Conservation (phyloP, 2,329 filamentous ascomycete species). For the Pseudocercospora fijiensis region DNA sequence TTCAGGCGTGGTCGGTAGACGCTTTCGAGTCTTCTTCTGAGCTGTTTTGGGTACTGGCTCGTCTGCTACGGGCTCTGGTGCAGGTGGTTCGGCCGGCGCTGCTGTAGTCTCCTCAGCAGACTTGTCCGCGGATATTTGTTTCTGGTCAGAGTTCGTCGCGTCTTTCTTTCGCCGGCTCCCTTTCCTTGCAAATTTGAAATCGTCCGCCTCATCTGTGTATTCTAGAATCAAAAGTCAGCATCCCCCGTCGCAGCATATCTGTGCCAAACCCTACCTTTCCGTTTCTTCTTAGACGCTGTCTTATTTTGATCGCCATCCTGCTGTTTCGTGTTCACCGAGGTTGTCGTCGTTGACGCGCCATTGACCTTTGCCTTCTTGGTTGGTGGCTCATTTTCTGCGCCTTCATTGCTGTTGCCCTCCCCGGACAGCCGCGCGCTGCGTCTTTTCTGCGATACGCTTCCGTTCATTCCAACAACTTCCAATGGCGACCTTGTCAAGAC, state of each 20-base stretch:
- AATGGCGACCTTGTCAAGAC: slow-evolving; percentile 45
- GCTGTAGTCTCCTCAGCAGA: slow-evolving; percentile 18
- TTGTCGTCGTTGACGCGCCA: slow-evolving; percentile 30
- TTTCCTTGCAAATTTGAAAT: slow-evolving; percentile 49
- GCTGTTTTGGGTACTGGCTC: slow-evolving; percentile 30
- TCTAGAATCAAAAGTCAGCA: slow-evolving; percentile 23
- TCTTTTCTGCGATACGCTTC: slow-evolving; percentile 48
- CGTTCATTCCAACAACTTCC: slow-evolving; percentile 50
- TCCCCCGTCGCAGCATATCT: not conserved
- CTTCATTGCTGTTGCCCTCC: slow-evolving; percentile 46
- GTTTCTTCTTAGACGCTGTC: slow-evolving; percentile 38
- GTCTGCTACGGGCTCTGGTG: slow-evolving; percentile 21
- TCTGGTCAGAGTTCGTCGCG: slow-evolving; percentile 36
- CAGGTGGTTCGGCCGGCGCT: slow-evolving; percentile 24
- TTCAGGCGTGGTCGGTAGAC: slow-evolving; percentile 37
- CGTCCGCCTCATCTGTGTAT: slow-evolving; percentile 49
- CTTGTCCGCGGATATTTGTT: not conserved
- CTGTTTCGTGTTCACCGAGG: slow-evolving; percentile 40
- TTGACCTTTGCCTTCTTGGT: slow-evolving; percentile 46
- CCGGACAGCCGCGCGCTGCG: slow-evolving; percentile 46
- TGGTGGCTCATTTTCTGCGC: slow-evolving; percentile 45
- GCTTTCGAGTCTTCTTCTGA: slow-evolving; percentile 38
- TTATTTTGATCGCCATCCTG: slow-evolving; percentile 28
- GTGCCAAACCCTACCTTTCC: slow-evolving; percentile 33
- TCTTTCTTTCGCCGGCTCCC: slow-evolving; percentile 29